Evolutionary conservation across 768 basidiomycete species (phyloP), one percentile per base, ranked within the genome.

Genomic region (Calocybe indica): DNA sequence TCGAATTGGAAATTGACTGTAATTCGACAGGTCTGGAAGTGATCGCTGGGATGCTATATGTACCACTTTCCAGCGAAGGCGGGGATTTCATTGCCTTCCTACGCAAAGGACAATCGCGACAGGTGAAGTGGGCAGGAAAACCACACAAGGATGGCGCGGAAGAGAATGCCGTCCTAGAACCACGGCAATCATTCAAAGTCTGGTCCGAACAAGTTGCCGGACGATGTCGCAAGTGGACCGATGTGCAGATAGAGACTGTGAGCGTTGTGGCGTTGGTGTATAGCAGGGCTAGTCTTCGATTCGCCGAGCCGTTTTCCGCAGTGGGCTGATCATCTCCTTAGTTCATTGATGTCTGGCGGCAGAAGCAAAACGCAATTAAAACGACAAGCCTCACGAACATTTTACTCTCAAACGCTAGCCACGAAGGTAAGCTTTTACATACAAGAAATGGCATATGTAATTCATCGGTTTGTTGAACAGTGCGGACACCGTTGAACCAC

Each of bases 291-390:
- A 11, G 63, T 57, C 35, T 14, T 6, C 29, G 30, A 9, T 13
- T 7, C 6, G 8, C 13, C 5, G 8, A 14, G 2, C 10, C 35
- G 12, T 35, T 15, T 12, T 14, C 46, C 22, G 13, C 29, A 14
- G 42, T 29, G 14, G 45, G 33, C 10, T 36, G 14, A 48, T 11
- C 28, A 47, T 43, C 11, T 14, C n/a, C n/a, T 11, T 48, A 85
- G 79, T 90, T 89, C 69, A 89, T 90, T 52, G 85, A 86, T 57
- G 88, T 89, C 6, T 91, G 88, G 88, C 66, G 88, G 52, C 82
- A 90, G 61, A 89, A 88, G 61, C 85, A 91, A 60, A 76, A 68
- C 36, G 86, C 85, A 2, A 58, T 87, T 48, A 79, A 85, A 50
- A 78, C 79, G 5, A 89, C 81, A 33, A 83, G 82, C 59, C 65